Evolutionary conservation across 345 rosid species (phyloP), one percentile per base, ranked within the genome.

Genomic region (Capsella bursapastoris): DNA sequence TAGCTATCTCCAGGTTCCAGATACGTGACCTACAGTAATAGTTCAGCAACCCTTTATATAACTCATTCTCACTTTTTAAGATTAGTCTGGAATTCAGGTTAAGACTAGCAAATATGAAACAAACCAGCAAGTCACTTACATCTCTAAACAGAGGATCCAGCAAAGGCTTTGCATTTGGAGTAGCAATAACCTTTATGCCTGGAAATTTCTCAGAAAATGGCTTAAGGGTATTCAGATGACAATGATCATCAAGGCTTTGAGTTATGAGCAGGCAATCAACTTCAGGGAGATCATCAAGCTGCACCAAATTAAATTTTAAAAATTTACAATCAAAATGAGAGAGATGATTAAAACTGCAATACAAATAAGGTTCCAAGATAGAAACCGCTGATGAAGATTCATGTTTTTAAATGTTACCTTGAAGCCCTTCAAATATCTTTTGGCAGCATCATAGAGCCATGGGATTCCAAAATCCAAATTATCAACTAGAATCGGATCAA

Each of bases 201-300:
- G 93, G 90, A 59, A 53, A 80, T 83, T 68, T 83, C 72, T 84
- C 55, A 5, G 97, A 90, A 49, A 90, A 85, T 15, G 92, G 97
- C 71, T 77, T 84, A 35, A 91, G 79, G 43, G 96, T 90, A 81
- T 85, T 94, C 73, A 94, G 75, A 77, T 91, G 97, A 79, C 97
- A 91, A 75, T 94, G 97, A 68, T 94, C 97, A 78, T 94, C 97
- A 52, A 90, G 96, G 84, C 97, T 91, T 86, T 94, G 97, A 11
- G 95, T 90, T 32, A 94, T 91, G 79, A 91, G 81, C n/a, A 94
- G 66, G 70, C 86, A 88, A 78, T 94, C 96, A 69, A 90, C 65
- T 75, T 81, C 75, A 75, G 90, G 95, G 81, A 91, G 86, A 83
- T 91, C 92, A 78, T 82, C 83, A 66, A 94, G 95, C 98, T 94